These are phyloP conservation scores for Drosera spatulata DNA, from an alignment of 179 eudicot species.

Conservation along the genomic window DNA sequence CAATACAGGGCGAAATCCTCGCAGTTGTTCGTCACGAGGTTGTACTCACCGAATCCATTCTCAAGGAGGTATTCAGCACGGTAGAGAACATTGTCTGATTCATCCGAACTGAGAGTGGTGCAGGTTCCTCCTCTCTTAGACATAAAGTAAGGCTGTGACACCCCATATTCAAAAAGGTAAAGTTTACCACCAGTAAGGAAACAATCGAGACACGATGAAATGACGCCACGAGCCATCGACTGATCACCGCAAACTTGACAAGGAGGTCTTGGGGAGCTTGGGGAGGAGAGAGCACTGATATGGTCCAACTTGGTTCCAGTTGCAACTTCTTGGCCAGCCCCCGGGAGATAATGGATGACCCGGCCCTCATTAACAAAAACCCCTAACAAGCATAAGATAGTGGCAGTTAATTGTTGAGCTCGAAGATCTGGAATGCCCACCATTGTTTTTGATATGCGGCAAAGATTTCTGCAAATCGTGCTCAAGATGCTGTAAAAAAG, in stretches of 20 bases:
- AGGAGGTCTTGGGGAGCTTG: slow-evolving; percentile 22
- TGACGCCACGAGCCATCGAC: slow-evolving; percentile 44
- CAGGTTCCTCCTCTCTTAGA: slow-evolving; percentile 79
- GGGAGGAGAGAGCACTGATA: slow-evolving; percentile 28
- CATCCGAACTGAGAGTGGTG: slow-evolving; percentile 54
- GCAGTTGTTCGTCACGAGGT: slow-evolving; percentile 62
- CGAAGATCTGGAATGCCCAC: no score
- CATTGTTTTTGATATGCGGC: no score
- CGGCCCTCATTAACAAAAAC: slow-evolving; percentile 61
- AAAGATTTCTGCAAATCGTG: no score
- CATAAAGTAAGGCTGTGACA: slow-evolving; percentile 37
- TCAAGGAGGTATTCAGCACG: slow-evolving; percentile 56
- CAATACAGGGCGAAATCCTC: slow-evolving; percentile 84
- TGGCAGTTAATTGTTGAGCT: no score
- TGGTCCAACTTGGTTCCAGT: slow-evolving; percentile 64
- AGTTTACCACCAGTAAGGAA: slow-evolving; percentile 62
- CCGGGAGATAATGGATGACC: slow-evolving; percentile 74
- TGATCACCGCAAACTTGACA: slow-evolving; percentile 64
- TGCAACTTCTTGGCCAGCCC: slow-evolving; percentile 65
- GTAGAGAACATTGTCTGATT: slow-evolving; percentile 46
- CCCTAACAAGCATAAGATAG: slow-evolving; percentile 23
- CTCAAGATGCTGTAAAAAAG: no score
- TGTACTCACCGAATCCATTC: slow-evolving; percentile 68
- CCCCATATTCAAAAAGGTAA: slow-evolving; percentile 51
- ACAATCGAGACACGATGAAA: slow-evolving; percentile 64